Conservation (phyloP, 495 filamentous ascomycete species). For the Diplogelasinospora grovesii region DNA sequence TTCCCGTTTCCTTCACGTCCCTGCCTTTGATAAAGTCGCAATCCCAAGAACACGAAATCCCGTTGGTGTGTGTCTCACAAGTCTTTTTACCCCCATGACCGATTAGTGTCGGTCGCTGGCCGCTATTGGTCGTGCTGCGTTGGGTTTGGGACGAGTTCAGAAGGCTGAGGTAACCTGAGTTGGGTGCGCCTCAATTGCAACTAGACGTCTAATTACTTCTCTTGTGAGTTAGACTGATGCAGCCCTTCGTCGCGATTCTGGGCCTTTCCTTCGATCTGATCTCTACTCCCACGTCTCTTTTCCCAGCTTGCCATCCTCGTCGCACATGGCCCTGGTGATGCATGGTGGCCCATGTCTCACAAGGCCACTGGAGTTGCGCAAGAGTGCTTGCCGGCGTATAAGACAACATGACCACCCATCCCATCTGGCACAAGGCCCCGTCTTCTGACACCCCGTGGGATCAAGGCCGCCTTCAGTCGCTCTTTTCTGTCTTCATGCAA, state of each 20-base stretch:
- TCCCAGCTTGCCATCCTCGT: constrained; percentile 4
- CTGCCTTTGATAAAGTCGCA: too few species aligned
- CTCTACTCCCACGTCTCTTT: constrained; percentile 1
- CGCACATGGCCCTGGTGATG: constrained; percentile 4
- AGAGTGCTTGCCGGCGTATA: constrained; percentile 5
- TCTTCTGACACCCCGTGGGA: constrained; percentile 1
- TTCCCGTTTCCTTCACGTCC: too few species aligned
- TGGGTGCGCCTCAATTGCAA: neutral
- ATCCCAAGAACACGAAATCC: too few species aligned
- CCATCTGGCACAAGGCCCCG: neutral
- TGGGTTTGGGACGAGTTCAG: neutral
- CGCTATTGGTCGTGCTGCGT: constrained; percentile 11
- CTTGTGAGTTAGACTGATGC: constrained; percentile 8
- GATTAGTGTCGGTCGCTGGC: neutral
- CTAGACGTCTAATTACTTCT: constrained; percentile 6
- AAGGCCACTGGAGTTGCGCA: constrained; percentile 3
- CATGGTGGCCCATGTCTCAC: constrained; percentile 10
- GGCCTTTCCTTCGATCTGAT: constrained; percentile 6
- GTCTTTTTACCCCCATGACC: too few species aligned
- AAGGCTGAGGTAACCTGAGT: constrained; percentile 3
- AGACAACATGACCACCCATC: constrained; percentile 12
- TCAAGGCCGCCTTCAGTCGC: constrained; percentile 4
- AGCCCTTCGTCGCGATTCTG: constrained; percentile 4
- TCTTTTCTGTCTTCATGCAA: constrained; percentile 3
- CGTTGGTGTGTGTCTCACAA: too few species aligned